Percentiles rank a stretch among this genome's conserved stretches.
Evolutionary conservation across 805 yeast genomes (phyloP).

Genomic region (Priceomyces castillae): DNA sequence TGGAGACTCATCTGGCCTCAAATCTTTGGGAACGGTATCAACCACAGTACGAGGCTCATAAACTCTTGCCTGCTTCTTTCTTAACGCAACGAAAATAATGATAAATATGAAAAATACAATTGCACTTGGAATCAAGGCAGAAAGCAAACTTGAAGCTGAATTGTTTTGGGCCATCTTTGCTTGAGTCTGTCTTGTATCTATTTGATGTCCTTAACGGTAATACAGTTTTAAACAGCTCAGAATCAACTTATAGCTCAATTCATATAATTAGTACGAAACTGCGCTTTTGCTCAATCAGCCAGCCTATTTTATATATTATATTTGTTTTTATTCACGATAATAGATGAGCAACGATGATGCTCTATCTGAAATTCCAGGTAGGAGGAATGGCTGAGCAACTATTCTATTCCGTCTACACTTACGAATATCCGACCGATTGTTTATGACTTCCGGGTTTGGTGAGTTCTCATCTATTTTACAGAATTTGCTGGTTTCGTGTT

Average conservation of each 20-base stretch:
- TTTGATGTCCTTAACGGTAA: background rate
- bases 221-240: background rate
- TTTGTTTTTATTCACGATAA: background rate
- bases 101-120: conserved; percentile 42
- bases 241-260: no score
- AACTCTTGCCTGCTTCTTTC: conserved; percentile 46
- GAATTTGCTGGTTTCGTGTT: background rate
- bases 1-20: conserved; percentile 44
- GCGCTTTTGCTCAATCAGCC: no score
- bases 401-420: background rate
- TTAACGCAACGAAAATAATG: conserved; percentile 36
- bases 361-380: background rate
- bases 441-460: background rate
- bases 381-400: conserved; percentile 2
- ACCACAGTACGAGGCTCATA: conserved; percentile 52
- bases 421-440: background rate
- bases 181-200: no score
- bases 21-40: conserved; percentile 44
- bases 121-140: conserved; percentile 45
- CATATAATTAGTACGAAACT: no score
- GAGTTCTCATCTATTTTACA: background rate
- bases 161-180: conserved; percentile 7
- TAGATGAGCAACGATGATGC: conserved; percentile 2
- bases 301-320: background rate
- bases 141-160: conserved; percentile 51